Evolutionary conservation across 441 rosid species (phyloP).

Genomic region (Rhodomyrtus psidioides): DNA sequence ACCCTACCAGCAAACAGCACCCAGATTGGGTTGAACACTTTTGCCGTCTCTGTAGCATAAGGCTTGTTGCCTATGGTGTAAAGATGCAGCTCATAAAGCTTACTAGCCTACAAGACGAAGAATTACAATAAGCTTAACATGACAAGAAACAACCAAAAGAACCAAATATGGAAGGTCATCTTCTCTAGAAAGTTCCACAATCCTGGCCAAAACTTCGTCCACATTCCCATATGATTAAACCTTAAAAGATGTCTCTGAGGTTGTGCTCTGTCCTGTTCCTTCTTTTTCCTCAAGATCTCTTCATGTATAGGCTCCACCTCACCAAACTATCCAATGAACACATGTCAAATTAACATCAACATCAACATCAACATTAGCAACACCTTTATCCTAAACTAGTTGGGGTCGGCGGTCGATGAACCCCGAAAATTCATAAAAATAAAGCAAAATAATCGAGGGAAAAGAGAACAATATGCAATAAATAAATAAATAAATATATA

Average conservation of each 20-base stretch:
- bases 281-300: conserved; percentile 84
- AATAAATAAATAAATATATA: no score
- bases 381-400: no score
- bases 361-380: no score
- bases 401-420: no score
- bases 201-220: conserved; percentile 99
- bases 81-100: conserved; percentile 86
- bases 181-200: conserved; percentile 95
- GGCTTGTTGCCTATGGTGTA: conserved; percentile 99
- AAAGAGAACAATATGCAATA: no score
- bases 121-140: conserved; percentile 1
- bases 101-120: conserved; percentile 62
- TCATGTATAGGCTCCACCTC: conserved; percentile 90
- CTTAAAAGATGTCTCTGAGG: conserved; percentile 81
- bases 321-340: conserved; percentile 39
- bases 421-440: no score
- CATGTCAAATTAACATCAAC: not conserved
- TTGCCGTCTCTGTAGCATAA: conserved; percentile 99
- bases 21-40: conserved; percentile 90
- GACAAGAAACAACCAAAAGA: not conserved
- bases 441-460: no score
- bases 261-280: conserved; percentile 93
- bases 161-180: conserved; percentile 20
- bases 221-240: conserved; percentile 95
- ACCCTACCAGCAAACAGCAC: conserved; percentile 87